phyloP scores from a whole-genome alignment of 1,139 yeast genomes.

The Kodamaea suecica region DNA sequence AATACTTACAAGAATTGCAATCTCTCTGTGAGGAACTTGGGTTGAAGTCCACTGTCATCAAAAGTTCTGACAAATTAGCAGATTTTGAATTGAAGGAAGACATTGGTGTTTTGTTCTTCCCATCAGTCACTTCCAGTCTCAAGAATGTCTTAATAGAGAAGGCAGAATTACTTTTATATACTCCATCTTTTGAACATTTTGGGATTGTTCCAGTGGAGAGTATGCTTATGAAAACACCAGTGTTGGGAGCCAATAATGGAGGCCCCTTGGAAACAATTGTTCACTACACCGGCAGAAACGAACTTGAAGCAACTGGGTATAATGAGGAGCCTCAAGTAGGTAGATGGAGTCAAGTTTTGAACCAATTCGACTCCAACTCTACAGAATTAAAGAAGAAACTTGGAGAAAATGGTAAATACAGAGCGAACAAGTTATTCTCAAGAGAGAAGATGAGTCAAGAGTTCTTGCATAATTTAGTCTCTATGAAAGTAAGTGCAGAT shows the following conservation, averaged over 20 bases:
- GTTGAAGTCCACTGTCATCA: conserved; percentile 47
- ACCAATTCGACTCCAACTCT: conserved; percentile 33
- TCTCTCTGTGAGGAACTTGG: conserved; percentile 43
- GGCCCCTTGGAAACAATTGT: conserved; percentile 88
- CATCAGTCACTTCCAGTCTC: conserved; percentile 66
- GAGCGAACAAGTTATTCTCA: conserved; percentile 56
- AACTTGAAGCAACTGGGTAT: conserved; percentile 69
- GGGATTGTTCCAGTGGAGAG: conserved; percentile 98
- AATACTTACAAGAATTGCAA: conserved; percentile 62
- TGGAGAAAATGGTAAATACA: conserved; percentile 48
- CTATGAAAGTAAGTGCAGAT: conserved; percentile 3
- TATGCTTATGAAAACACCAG: conserved; percentile 81
- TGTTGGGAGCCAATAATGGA: conserved; percentile 82
- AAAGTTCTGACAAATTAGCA: conserved; percentile 28
- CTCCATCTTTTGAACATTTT: conserved; percentile 91
- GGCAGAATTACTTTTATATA: conserved; percentile 68
- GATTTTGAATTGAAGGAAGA: conserved; percentile 2
- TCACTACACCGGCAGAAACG: conserved; percentile 37
- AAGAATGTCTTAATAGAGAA: conserved; percentile 61
- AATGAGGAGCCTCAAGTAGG: conserved; percentile 51
- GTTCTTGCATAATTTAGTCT: conserved; percentile 32
- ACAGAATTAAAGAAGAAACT: conserved; percentile 30
- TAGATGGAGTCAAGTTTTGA: conserved; percentile 64
- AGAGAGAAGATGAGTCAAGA: conserved; percentile 58
- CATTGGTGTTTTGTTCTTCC: conserved; percentile 60